A percentile compares a stretch with the other conserved stretches of the same genome.
These are phyloP conservation scores for Funneliformis geosporum DNA, from an alignment of 192 early-diverging fungal species.

Conservation along the genomic window DNA sequence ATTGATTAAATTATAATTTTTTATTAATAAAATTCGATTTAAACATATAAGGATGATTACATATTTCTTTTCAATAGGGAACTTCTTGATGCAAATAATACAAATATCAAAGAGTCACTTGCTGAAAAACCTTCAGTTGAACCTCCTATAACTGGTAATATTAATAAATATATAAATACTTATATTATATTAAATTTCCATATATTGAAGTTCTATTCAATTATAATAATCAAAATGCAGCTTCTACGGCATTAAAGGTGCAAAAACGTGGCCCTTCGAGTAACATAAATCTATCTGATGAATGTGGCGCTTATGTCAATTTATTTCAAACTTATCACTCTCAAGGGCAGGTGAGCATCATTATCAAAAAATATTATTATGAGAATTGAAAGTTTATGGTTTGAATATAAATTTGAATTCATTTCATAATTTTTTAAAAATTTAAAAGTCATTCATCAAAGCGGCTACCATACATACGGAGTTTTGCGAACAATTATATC, in stretches of 20 bases:
- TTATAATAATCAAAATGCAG: not conserved
- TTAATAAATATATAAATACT: constrained; percentile 2
- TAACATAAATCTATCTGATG: constrained; percentile 3
- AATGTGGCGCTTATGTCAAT: constrained; percentile 3
- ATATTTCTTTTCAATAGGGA: constrained; percentile 57
- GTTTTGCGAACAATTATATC: constrained; percentile 44
- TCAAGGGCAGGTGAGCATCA: constrained; percentile 24
- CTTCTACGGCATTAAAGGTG: not conserved
- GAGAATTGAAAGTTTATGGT: no score
- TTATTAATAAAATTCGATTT: not conserved
- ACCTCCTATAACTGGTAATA: constrained; percentile 38
- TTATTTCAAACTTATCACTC: constrained; percentile 15
- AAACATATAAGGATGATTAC: constrained; percentile 48
- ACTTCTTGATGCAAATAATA: constrained; percentile 47
- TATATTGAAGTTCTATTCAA: not conserved
- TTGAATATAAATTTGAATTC: not conserved
- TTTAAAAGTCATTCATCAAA: constrained; percentile 35
- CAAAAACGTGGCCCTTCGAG: not conserved
- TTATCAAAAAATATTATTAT: not conserved
- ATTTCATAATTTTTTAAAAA: not conserved
- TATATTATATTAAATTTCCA: not conserved
- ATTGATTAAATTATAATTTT: not conserved
- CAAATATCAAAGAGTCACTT: constrained; percentile 44
- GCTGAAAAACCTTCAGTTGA: constrained; percentile 45
- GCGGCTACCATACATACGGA: constrained; percentile 40